Base-by-base conservation (phyloP, 2,329 filamentous ascomycete species). In the Harringtonia aguacate region DNA sequence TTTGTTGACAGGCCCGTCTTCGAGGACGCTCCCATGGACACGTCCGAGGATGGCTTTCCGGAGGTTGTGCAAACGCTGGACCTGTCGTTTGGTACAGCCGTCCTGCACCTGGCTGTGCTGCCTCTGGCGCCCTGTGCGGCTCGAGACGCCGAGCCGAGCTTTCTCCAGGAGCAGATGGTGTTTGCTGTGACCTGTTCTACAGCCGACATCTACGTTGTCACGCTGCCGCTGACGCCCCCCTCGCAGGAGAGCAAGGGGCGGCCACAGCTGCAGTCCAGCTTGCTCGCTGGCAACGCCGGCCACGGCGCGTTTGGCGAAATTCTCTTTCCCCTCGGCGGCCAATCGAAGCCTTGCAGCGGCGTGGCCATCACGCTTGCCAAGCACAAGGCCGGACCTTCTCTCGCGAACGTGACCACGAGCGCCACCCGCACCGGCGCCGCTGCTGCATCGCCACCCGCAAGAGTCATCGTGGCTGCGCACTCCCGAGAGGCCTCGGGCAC, bases 261-360 rank as follows among this genome's bases (percentile, higher is more conserved):
- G 12, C 63, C 67, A 4, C 73, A 79, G 47, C 61, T 81, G 21
- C 67, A 65, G 43, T 59, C 61, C 17, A 67, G 65, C 46, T 64
- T 79, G 10, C 56, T 77, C 41, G 68, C 70, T 8, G 72, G 68
- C 18, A 70, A 67, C 48, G 72, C 72, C 30, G 78, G 78, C 17
- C 75, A 70, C 28, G 77, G 77, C 33, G 69, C 68, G n/a, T 82
- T 78, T 76, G 77, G 77, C 8, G 78, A 82, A 58, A 70, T 68
- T 0, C 59, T 82, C 21, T 64, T 71, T 2, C 56, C 70, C 12
- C 65, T 83, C 8, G 60, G 61, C 17, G 76, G 77, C 2, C 75
- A 77, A 54, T 61, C 64, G 37, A 72, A 66, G 48, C 61, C 66
- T 24, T 73, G 72, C 28, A 67, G 76, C 47, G 74, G 73, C 6